phyloP scores from a whole-genome alignment of 129 eudicot genomes.

The Saposhnikovia divaricata region DNA sequence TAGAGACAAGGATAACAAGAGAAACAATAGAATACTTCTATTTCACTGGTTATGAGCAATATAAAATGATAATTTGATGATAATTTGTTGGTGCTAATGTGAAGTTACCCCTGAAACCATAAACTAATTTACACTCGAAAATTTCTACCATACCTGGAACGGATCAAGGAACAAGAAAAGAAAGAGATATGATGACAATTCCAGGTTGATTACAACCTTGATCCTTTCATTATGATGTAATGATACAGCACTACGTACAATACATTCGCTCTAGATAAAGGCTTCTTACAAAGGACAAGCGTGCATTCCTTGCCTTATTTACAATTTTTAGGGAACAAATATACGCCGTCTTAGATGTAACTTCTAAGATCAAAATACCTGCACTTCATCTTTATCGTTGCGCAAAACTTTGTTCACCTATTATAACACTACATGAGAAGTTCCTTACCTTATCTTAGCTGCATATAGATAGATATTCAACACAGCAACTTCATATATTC shows the following conservation, averaged over 20 bases:
- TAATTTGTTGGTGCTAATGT: not conserved
- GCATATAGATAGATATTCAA: not conserved
- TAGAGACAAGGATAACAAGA: not conserved
- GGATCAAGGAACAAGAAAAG: not conserved
- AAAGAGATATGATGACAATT: not conserved
- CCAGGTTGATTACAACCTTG: not conserved
- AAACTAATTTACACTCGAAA: not conserved
- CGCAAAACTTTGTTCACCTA: not conserved
- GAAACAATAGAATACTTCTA: not conserved
- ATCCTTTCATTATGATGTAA: not conserved
- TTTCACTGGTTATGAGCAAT: not conserved
- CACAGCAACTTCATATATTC: not conserved
- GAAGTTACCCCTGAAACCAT: not conserved
- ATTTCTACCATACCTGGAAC: not conserved
- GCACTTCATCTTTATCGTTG: not conserved
- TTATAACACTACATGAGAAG: not conserved
- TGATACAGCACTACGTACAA: not conserved
- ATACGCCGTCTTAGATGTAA: not conserved
- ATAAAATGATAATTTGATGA: not conserved
- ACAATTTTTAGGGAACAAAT: not conserved
- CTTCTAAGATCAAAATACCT: not conserved
- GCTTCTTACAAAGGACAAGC: not conserved
- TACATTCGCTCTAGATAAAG: not conserved
- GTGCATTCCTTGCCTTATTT: not conserved
- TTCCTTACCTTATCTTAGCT: not conserved